phyloP scores from a whole-genome alignment of 2,329 filamentous ascomycete species.

The Chaetomium globosum region DNA sequence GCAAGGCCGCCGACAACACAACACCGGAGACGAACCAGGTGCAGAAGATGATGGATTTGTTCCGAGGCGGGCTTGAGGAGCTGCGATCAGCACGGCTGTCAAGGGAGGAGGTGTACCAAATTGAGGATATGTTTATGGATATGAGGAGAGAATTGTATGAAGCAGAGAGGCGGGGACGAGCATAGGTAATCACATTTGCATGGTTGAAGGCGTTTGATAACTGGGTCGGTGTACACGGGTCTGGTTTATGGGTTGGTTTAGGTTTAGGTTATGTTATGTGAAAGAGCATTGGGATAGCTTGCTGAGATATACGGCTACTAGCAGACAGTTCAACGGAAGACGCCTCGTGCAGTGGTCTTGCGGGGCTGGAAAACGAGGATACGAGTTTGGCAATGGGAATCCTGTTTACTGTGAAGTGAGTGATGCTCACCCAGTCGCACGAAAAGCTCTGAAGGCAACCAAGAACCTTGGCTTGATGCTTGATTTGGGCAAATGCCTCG shows the following conservation, averaged over 20 bases:
- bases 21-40: constrained; percentile 19
- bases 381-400: background rate
- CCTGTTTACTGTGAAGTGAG: background rate
- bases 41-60: constrained; percentile 51
- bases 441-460: background rate
- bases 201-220: constrained; percentile 23
- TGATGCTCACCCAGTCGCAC: background rate
- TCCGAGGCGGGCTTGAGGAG: constrained; percentile 60
- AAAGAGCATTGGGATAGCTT: constrained; percentile 2
- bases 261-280: background rate
- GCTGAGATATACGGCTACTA: constrained; percentile 7
- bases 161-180: constrained; percentile 62
- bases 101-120: constrained; percentile 65
- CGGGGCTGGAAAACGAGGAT: background rate
- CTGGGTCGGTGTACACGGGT: constrained; percentile 6
- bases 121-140: constrained; percentile 80
- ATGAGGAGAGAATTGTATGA: constrained; percentile 73
- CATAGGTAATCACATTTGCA: constrained; percentile 34
- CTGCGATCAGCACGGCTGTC: constrained; percentile 63
- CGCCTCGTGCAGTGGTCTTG: background rate
- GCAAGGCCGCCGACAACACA: background rate
- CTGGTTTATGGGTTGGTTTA: constrained; percentile 2
- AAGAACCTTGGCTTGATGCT: background rate
- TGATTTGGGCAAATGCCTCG: background rate
- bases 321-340: constrained; percentile 2